Conservation (phyloP, 768 basidiomycete species). For the Auricularia cornea region DNA sequence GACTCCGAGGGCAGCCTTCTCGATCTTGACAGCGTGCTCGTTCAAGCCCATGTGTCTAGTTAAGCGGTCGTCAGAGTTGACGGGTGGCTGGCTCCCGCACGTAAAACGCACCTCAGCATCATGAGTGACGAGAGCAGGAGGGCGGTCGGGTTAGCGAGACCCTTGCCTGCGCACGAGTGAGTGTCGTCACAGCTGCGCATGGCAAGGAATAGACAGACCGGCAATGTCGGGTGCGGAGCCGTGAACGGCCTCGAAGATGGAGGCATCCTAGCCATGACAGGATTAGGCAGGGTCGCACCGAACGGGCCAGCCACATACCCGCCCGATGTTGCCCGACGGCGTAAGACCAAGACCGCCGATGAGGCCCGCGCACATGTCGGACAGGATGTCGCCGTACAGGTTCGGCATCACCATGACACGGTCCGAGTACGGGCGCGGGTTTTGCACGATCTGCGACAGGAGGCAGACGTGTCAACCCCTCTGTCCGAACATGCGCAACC, state of each 20-base stretch:
- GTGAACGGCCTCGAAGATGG: slow-evolving; percentile 99
- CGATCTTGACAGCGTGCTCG: slow-evolving; percentile 79
- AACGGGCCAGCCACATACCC: slow-evolving; percentile 39
- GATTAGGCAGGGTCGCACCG: neutral
- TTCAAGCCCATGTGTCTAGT: slow-evolving; percentile 81
- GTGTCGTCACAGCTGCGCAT: neutral
- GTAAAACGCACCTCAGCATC: slow-evolving; percentile 56
- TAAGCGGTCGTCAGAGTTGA: no score
- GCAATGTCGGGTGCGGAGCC: slow-evolving; percentile 99
- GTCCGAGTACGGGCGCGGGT: slow-evolving; percentile 88
- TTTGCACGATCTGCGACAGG: slow-evolving; percentile 62
- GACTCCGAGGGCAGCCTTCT: slow-evolving; percentile 83
- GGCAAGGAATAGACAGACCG: slow-evolving; percentile 37
- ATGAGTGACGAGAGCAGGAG: slow-evolving; percentile 89
- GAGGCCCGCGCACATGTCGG: slow-evolving; percentile 97
- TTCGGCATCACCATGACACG: slow-evolving; percentile 99
- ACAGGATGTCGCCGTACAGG: slow-evolving; percentile 90
- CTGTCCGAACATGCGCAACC: no score
- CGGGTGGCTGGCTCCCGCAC: no score
- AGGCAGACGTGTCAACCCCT: no score
- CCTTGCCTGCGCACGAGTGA: slow-evolving; percentile 39
- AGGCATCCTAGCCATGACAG: slow-evolving; percentile 62
- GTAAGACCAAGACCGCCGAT: slow-evolving; percentile 97
- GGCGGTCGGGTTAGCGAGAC: slow-evolving; percentile 98
- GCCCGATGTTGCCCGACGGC: slow-evolving; percentile 95